Evolutionary conservation across 257 asterid species (phyloP).

Genomic region (Nicotiana otophora): DNA sequence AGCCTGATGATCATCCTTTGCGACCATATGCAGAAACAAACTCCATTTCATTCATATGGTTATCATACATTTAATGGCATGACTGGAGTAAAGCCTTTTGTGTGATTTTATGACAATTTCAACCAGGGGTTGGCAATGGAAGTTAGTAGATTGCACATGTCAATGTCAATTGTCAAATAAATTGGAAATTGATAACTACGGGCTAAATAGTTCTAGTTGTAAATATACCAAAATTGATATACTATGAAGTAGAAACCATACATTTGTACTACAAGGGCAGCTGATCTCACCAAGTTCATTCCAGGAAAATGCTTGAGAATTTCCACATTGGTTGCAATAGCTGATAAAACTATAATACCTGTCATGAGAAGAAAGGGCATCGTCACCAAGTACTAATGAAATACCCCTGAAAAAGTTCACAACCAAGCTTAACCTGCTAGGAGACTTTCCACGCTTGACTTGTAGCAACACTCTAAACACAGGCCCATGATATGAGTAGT

Average conservation of each 20-base stretch:
- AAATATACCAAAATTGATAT: neutral
- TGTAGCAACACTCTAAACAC: constrained; percentile 83
- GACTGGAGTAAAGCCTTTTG: neutral
- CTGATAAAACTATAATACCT: constrained; percentile 71
- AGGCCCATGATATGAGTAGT: constrained; percentile 93
- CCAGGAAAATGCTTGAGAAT: constrained; percentile 59
- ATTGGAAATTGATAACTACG: neutral
- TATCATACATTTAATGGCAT: neutral
- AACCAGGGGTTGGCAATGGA: neutral
- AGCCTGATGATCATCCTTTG: neutral
- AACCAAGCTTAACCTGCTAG: constrained; percentile 41
- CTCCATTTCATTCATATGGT: neutral
- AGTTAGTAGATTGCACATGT: neutral
- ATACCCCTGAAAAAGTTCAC: neutral
- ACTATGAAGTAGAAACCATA: constrained; percentile 23
- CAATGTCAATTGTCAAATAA: neutral
- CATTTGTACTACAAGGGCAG: constrained; percentile 62
- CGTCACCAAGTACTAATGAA: constrained; percentile 6
- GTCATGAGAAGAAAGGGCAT: constrained; percentile 17
- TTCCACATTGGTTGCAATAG: constrained; percentile 77
- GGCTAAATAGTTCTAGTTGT: neutral
- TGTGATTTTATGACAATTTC: neutral
- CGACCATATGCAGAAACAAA: neutral
- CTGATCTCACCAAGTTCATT: constrained; percentile 54
- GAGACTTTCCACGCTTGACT: constrained; percentile 72